A percentile compares a stretch with the other conserved stretches of the same genome.
Conservation (phyloP, 1,284 basidiomycete species). For the Xerocomus cyaneibrunnescens region DNA sequence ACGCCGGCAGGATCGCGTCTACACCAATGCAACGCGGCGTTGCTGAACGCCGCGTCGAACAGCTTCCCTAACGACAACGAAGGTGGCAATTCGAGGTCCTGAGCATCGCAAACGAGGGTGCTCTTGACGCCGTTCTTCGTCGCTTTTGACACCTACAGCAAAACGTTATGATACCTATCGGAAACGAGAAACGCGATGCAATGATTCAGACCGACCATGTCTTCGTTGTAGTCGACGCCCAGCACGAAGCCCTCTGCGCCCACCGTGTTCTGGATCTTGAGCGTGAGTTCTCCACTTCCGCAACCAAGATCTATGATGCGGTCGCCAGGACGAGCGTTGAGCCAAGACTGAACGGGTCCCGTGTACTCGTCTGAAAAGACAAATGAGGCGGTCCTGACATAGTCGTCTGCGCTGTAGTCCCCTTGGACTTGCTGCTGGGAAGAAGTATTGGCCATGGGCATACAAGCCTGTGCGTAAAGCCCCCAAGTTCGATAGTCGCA, state of each 20-base stretch:
- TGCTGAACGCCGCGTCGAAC: constrained; percentile 74
- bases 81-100: constrained; percentile 42
- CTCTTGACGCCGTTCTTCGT: constrained; percentile 46
- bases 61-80: constrained; percentile 20
- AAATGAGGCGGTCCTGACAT: constrained; percentile 62
- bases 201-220: constrained; percentile 56
- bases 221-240: constrained; percentile 68
- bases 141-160: constrained; percentile 56
- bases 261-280: constrained; percentile 54
- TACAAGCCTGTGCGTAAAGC: not conserved
- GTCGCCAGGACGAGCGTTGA: constrained; percentile 63
- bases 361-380: constrained; percentile 74
- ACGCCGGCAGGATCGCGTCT: constrained; percentile 69
- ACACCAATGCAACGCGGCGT: constrained; percentile 84
- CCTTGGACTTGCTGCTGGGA: not conserved
- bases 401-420: constrained; percentile 52
- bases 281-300: constrained; percentile 76
- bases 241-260: constrained; percentile 55
- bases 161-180: not conserved
- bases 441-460: constrained; percentile 11
- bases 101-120: constrained; percentile 52
- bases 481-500: too few species aligned
- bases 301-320: constrained; percentile 79
- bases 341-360: constrained; percentile 58
- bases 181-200: too few species aligned